These are phyloP conservation scores for Aspergillus fischeri DNA, from an alignment of 2,329 filamentous ascomycete species.

Conservation along the genomic window DNA sequence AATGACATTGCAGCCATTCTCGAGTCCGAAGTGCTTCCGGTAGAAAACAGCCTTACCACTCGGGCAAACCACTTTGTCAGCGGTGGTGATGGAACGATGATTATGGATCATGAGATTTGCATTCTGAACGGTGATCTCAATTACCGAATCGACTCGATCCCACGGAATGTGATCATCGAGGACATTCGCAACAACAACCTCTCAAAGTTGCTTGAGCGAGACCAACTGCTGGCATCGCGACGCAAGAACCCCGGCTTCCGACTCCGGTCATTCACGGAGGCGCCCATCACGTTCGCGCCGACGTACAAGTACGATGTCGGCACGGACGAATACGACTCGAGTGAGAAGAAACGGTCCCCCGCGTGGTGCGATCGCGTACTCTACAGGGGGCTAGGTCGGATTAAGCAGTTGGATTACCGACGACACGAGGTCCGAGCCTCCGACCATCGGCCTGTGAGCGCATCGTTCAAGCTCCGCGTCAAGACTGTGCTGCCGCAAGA, in stretches of 20 bases:
- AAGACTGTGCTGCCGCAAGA: slow-evolving; percentile 72
- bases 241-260: slow-evolving; percentile 87
- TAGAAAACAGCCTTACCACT: slow-evolving; percentile 62
- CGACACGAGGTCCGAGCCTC: slow-evolving; percentile 87
- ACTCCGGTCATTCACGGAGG: slow-evolving; percentile 83
- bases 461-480: slow-evolving; percentile 73
- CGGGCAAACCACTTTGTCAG: slow-evolving; percentile 77
- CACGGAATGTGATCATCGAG: slow-evolving; percentile 83
- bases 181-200: slow-evolving; percentile 80
- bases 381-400: slow-evolving; percentile 74
- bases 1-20: slow-evolving; percentile 89
- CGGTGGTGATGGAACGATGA: slow-evolving; percentile 92
- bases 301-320: slow-evolving; percentile 99
- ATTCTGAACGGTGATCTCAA: slow-evolving; percentile 94
- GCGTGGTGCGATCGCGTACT: slow-evolving; percentile 95
- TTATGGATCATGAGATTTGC: slow-evolving; percentile 96
- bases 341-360: slow-evolving; percentile 88
- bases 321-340: slow-evolving; percentile 88
- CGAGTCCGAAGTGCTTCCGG: slow-evolving; percentile 70
- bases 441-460: slow-evolving; percentile 90
- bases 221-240: slow-evolving; percentile 84
- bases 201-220: slow-evolving; percentile 80
- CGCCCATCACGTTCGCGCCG: slow-evolving; percentile 84
- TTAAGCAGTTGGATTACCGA: slow-evolving; percentile 83
- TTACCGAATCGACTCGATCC: slow-evolving; percentile 97